A percentile compares a stretch with the other conserved stretches of the same genome.
phyloP scores from a whole-genome alignment of 371 early-diverging fungal genomes.

The Fennellomyces sp. region DNA sequence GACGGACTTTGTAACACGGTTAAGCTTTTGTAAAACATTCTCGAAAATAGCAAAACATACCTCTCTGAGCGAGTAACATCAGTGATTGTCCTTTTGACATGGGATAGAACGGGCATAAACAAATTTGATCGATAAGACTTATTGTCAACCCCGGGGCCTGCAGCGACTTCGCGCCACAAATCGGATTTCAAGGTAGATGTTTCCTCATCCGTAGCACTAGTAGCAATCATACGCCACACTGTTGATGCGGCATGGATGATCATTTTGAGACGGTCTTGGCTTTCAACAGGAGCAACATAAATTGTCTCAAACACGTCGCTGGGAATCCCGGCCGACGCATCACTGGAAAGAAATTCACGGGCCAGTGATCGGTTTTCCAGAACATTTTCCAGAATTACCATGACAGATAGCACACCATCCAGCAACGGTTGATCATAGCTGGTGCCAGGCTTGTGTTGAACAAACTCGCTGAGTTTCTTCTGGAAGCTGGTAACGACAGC shows the following conservation, averaged over 20 bases:
- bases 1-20: background rate
- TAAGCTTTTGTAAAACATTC: background rate
- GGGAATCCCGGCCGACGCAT: background rate
- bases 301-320: constrained; percentile 33
- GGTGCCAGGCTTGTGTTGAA: background rate
- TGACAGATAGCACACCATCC: background rate
- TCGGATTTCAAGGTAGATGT: too few relatives aligned
- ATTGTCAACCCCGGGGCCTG: background rate
- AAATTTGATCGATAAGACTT: background rate
- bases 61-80: constrained; percentile 48
- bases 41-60: constrained; percentile 19
- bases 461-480: background rate
- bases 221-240: constrained; percentile 22
- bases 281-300: constrained; percentile 19
- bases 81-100: constrained; percentile 43
- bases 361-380: background rate
- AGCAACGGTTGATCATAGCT: background rate
- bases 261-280: background rate
- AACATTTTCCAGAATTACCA: background rate
- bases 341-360: background rate
- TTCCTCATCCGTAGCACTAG: background rate
- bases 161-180: constrained; percentile 24
- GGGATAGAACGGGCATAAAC: constrained; percentile 16
- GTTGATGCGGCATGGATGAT: constrained; percentile 12
- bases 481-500: background rate